These are phyloP conservation scores for Argentina anserina DNA, from an alignment of 306 rosid species.

Conservation along the genomic window DNA sequence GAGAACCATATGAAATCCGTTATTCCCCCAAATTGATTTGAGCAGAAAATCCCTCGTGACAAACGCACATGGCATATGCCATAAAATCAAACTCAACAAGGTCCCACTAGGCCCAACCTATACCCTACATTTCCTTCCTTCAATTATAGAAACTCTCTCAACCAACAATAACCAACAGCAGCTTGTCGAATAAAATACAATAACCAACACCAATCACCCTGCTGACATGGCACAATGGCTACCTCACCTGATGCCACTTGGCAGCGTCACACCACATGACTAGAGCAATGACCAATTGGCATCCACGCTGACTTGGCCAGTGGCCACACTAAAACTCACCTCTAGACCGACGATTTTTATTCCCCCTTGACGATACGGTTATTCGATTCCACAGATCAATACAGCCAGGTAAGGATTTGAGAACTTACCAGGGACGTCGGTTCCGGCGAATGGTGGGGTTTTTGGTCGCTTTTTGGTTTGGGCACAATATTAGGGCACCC, in stretches of 20 bases:
- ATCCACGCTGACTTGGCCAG: constrained; percentile 17
- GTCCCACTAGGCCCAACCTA: constrained; percentile 39
- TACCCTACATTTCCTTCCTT: neutral
- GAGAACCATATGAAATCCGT: constrained; percentile 10
- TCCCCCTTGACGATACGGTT: constrained; percentile 14
- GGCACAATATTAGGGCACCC: constrained; percentile 31
- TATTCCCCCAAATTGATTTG: neutral
- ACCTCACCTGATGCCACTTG: constrained; percentile 3
- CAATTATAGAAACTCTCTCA: neutral
- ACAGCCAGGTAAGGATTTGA: constrained; percentile 10
- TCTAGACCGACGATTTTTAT: constrained; percentile 22
- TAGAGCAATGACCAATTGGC: constrained; percentile 24
- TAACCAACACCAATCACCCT: neutral
- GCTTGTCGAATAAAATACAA: too few relatives aligned
- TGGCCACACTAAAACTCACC: constrained; percentile 12
- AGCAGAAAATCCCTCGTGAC: constrained; percentile 24
- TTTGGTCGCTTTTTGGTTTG: constrained; percentile 11
- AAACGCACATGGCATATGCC: constrained; percentile 48
- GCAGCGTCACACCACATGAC: constrained; percentile 23
- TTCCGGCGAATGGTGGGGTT: neutral
- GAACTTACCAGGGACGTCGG: neutral
- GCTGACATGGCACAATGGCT: constrained; percentile 44
- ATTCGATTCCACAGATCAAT: constrained; percentile 18
- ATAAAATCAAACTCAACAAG: constrained; percentile 45
- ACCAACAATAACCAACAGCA: constrained; percentile 32